Evolutionary conservation across 305 asterid genomes (phyloP).

Genomic region (Ajuga reptans): DNA sequence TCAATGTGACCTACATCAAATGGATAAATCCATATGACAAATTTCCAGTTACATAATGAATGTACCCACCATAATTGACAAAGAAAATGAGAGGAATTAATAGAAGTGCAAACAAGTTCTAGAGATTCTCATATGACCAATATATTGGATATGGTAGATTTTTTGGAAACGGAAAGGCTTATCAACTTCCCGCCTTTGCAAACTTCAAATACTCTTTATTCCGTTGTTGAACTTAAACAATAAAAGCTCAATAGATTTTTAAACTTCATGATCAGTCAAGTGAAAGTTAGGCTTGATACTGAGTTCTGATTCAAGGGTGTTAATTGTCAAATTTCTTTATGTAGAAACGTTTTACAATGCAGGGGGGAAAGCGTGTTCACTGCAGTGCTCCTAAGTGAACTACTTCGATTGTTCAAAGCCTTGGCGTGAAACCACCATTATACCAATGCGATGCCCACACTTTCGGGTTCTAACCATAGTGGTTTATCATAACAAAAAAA

Average conservation of each 20-base stretch:
- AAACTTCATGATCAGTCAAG: neutral
- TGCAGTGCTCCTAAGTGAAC: neutral
- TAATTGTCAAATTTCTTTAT: no score
- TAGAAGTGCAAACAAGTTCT: neutral
- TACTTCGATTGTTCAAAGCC: neutral
- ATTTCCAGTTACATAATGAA: slow-evolving; percentile 7
- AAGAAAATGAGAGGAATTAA: slow-evolving; percentile 8
- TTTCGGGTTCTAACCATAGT: neutral
- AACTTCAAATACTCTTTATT: neutral
- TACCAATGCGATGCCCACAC: neutral
- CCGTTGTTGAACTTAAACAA: neutral
- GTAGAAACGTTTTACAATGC: no score
- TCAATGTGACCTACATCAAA: slow-evolving; percentile 62
- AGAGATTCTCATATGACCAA: slow-evolving; percentile 1
- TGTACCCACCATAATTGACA: neutral
- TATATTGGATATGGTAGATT: slow-evolving; percentile 1
- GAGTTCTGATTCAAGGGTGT: no score
- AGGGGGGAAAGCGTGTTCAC: no score
- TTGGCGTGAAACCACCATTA: neutral
- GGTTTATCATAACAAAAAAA: neutral
- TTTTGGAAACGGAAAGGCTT: slow-evolving; percentile 3
- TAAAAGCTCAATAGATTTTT: neutral
- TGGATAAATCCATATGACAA: slow-evolving; percentile 22
- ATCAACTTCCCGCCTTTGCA: neutral
- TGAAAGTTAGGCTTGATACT: no score